Evolutionary conservation across 345 rosid genomes (phyloP), one percentile per base, ranked within the genome.

Genomic region (Barbarea vulgaris): DNA sequence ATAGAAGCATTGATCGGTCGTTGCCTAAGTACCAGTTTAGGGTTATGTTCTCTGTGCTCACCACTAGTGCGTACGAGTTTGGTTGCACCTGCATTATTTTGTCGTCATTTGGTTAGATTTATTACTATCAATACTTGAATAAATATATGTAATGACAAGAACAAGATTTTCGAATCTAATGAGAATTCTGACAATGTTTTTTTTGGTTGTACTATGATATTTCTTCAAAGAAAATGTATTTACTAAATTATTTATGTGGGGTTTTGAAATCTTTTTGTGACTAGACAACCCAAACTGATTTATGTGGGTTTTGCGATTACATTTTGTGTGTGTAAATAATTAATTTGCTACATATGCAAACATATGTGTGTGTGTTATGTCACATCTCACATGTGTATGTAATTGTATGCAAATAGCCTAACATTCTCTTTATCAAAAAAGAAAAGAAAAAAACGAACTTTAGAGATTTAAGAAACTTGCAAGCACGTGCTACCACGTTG

Each of bases 21-120:
- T 93, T 93, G 63, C 98, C 98, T 25, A 84, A 85, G 84, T 93
- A 93, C 96, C 98, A 91, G 60, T 91, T 91, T 19, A 83, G 82
- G 30, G 96, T 89, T 11, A 91, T 86, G 84, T 91, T 89, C 85
- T 93, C 98, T 87, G 89, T 93, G 84, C 98, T 93, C 21, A 93
- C 93, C 4, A 93, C 97, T 12, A 93, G 69, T 3, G 96, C 97
- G 68, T 93, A 93, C n/a, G 96, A 87, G 70, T 89, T 87, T 27
- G 97, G 93, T 12, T 86, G 89, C 19, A 81, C 98, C 98, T 93
- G 83, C 55, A 55, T 56, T 2, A 52, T 14, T 11, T 14, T 11
- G 30, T 50, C 61, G 41, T 22, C 27, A 58, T 19, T 58, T 7
- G 42, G 31, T 17, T 13, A 61, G 42, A 36, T 14, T 50, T 5